Evolutionary conservation across 139 green algal genomes (phyloP), one percentile per base, ranked within the genome.

Genomic region (Mychonastes homosphaera): DNA sequence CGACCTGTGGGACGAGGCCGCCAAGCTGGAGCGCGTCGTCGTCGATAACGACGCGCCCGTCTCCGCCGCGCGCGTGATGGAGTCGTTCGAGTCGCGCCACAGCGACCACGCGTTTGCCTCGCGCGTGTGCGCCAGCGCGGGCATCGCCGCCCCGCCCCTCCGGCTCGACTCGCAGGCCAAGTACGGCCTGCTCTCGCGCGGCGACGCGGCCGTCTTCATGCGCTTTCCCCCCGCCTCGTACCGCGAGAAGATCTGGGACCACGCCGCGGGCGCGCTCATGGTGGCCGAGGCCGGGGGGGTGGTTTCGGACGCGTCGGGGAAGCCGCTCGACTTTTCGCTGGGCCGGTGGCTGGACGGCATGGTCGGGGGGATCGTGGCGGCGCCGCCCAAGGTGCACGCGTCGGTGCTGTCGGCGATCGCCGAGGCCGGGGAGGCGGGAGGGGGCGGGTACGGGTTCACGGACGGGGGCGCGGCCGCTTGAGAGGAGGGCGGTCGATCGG

Each of bases 241-340:
- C 70, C 56, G 61, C 12, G 88, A 96, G 62, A 95, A 95, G 73
- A 89, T 96, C 32, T 96, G 88, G 88, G 88, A 96, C 70, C 88
- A 96, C 67, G 75, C 59, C 23, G 80, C 87, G 0, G 88, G 87
- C 2, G 75, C 80, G 12, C 61, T 87, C 39, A 87, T 96, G 41
- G 80, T 92, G 12, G 56, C 84, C 65, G 88, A 95, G 72, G 84
- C 88, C 9, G 88, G 88, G 9, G 88, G 75, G 2, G 60, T 63
- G 48, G 70, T 82, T 13, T 84, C 77, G 3, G 79, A 90, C 61
- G 75, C 64, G 4, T 33, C 12, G 4, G 82, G 82, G 4, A 32
- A 54, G 21, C 62, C 62, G 4, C 68, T 90, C 28, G 75, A 90
- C 63, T 90, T 90, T 64, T 74, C 60, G 6, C 34, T 54, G n/a